Conservation (phyloP, 345 rosid genomes). For the Eucalyptus erythrocorys region DNA sequence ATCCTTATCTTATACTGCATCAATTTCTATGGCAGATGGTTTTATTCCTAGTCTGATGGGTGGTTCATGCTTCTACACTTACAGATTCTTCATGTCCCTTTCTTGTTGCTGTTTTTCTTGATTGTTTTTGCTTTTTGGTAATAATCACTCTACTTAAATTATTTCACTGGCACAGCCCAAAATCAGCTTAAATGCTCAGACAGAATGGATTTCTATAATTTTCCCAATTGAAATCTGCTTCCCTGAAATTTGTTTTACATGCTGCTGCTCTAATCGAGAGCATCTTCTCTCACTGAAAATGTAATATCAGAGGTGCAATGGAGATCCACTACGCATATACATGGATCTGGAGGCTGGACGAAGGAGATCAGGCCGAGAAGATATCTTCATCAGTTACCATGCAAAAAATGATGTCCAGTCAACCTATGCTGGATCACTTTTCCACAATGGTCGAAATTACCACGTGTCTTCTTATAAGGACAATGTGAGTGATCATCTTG, state of each 20-base stretch:
- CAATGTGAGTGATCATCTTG: constrained; percentile 29
- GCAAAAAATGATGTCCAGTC: constrained; percentile 74
- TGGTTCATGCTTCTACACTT: too few species aligned
- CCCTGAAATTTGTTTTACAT: not conserved
- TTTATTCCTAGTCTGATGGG: accelerated
- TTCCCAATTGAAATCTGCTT: not conserved
- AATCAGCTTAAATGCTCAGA: too few species aligned
- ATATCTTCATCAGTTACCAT: constrained; percentile 86
- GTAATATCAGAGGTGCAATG: constrained; percentile 43
- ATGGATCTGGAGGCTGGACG: constrained; percentile 95
- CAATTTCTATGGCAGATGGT: too few species aligned
- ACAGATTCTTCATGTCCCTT: too few species aligned
- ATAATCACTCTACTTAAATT: too few species aligned
- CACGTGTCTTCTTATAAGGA: constrained; percentile 51
- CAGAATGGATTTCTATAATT: not conserved
- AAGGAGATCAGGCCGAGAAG: constrained; percentile 67
- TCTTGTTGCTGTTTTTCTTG: too few species aligned
- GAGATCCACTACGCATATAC: constrained; percentile 81
- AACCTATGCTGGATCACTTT: constrained; percentile 85
- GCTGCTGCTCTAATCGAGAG: not conserved
- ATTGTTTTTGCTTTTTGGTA: too few species aligned
- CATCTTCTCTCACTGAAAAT: not conserved
- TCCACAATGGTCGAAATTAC: constrained; percentile 77
- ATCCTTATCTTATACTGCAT: accelerated
- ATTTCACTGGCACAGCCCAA: too few species aligned